phyloP scores from a whole-genome alignment of 306 rosid genomes.

The Lagenaria siceraria region DNA sequence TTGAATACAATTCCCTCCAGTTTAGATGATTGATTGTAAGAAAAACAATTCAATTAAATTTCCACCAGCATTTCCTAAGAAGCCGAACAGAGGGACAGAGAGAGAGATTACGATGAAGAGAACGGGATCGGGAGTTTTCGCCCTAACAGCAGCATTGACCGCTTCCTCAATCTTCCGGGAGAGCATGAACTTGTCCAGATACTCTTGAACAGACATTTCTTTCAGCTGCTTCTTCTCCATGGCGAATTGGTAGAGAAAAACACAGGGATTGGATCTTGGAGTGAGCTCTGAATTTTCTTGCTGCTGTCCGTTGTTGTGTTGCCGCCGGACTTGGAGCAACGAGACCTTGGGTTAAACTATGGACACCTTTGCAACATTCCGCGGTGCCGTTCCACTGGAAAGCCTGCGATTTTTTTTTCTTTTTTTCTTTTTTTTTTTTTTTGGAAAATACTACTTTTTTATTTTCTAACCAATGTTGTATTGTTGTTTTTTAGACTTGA shows the following conservation, averaged over 20 bases:
- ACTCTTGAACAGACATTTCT: constrained; percentile 85
- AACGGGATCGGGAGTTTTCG: constrained; percentile 83
- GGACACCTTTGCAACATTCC: not conserved
- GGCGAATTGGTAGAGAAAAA: not conserved
- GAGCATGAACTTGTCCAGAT: constrained; percentile 65
- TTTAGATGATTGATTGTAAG: not conserved
- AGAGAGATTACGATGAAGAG: constrained; percentile 60
- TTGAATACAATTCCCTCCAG: not conserved
- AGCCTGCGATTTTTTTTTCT: not conserved
- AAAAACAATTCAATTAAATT: not conserved
- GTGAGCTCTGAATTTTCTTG: not conserved
- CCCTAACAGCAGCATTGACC: constrained; percentile 95
- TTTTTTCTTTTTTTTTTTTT: too few relatives aligned
- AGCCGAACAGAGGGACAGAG: not conserved
- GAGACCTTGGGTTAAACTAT: not conserved
- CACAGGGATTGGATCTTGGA: not conserved
- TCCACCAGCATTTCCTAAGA: not conserved
- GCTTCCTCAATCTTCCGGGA: constrained; percentile 94
- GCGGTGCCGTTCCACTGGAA: not conserved
- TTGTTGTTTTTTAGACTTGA: too few relatives aligned
- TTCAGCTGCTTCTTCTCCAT: constrained; percentile 9
- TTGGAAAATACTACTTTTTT: too few relatives aligned
- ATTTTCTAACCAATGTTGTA: too few relatives aligned
- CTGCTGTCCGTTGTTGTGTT: not conserved
- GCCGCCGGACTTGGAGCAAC: not conserved